phyloP scores from a whole-genome alignment of 2,329 filamentous ascomycete genomes.

The Cladosporium austrohemisphaericum region DNA sequence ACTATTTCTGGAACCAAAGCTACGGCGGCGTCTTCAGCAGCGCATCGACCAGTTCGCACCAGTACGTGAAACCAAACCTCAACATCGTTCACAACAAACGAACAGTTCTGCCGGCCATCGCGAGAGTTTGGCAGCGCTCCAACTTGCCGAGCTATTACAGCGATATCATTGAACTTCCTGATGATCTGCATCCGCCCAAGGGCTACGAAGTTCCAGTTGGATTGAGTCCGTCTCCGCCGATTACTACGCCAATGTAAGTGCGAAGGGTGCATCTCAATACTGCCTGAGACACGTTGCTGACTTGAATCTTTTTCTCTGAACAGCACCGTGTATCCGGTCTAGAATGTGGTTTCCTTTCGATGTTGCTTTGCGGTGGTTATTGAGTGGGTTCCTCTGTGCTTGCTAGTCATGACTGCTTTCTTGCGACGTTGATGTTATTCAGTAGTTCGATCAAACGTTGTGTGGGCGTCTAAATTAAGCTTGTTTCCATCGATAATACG shows the following conservation, averaged over 20 bases:
- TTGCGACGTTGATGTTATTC: too few species aligned
- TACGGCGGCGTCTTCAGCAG: conserved; percentile 10
- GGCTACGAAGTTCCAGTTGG: neutral
- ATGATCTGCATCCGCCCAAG: neutral
- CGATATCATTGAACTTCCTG: neutral
- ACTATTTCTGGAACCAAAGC: conserved; percentile 1
- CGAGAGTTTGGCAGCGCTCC: neutral
- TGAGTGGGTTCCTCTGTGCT: too few species aligned
- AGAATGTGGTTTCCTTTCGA: too few species aligned
- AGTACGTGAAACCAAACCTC: conserved; percentile 1
- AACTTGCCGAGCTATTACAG: neutral
- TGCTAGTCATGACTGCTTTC: too few species aligned
- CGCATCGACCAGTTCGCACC: neutral
- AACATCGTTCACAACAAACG: neutral
- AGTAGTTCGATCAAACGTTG: too few species aligned
- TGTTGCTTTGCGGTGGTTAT: too few species aligned
- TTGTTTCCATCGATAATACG: too few species aligned
- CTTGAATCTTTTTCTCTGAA: too few species aligned
- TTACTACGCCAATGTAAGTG: conserved; percentile 1
- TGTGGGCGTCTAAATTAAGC: too few species aligned
- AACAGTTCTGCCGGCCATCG: conserved; percentile 1
- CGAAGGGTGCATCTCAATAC: too few species aligned
- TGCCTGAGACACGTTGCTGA: too few species aligned
- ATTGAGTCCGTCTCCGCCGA: neutral
- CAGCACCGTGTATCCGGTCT: too few species aligned